Percentiles rank a stretch among this genome's conserved stretches.
These are phyloP conservation scores for Ceratobasidium sp. DNA, from an alignment of 1,284 basidiomycete genomes.

Conservation along the genomic window DNA sequence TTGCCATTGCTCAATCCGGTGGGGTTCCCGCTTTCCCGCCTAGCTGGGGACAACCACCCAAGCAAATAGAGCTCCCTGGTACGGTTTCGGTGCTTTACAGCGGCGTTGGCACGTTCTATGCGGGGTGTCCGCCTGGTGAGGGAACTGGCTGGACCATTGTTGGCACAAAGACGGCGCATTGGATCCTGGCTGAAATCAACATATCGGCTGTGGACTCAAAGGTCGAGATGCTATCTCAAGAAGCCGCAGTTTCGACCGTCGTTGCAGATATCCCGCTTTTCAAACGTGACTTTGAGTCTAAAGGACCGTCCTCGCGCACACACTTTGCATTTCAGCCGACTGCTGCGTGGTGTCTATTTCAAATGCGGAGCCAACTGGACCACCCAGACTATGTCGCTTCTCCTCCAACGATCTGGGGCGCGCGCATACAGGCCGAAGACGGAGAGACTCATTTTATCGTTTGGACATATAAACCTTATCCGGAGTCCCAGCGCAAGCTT, in stretches of 20 bases:
- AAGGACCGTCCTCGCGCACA: conserved; percentile 48
- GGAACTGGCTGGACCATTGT: conserved; percentile 65
- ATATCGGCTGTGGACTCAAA: conserved; percentile 21
- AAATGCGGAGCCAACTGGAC: conserved; percentile 61
- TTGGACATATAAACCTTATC: conserved; percentile 60
- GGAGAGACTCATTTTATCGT: conserved; percentile 65
- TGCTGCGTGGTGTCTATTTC: conserved; percentile 64
- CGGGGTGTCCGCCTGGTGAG: conserved; percentile 59
- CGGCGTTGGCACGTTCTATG: conserved; percentile 74
- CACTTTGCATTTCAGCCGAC: conserved; percentile 63
- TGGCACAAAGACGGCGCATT: conserved; percentile 62
- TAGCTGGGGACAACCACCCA: conserved; percentile 60
- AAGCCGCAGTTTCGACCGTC: conserved; percentile 36
- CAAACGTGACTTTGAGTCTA: conserved; percentile 45
- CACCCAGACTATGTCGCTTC: conserved; percentile 34
- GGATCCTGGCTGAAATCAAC: conserved; percentile 55
- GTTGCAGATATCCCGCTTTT: conserved; percentile 42
- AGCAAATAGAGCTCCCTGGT: conserved; percentile 54
- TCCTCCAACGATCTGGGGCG: conserved; percentile 21
- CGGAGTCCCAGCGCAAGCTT: conserved; percentile 56
- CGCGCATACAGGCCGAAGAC: conserved; percentile 53
- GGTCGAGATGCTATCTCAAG: conserved; percentile 41
- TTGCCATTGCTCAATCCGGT: conserved; percentile 60
- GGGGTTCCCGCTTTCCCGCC: conserved; percentile 58
- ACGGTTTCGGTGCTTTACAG: conserved; percentile 72